Percentiles rank a stretch among this genome's conserved stretches.
Conservation (phyloP, 352 stramenopile species). For the Globisporangium heterothallicum region DNA sequence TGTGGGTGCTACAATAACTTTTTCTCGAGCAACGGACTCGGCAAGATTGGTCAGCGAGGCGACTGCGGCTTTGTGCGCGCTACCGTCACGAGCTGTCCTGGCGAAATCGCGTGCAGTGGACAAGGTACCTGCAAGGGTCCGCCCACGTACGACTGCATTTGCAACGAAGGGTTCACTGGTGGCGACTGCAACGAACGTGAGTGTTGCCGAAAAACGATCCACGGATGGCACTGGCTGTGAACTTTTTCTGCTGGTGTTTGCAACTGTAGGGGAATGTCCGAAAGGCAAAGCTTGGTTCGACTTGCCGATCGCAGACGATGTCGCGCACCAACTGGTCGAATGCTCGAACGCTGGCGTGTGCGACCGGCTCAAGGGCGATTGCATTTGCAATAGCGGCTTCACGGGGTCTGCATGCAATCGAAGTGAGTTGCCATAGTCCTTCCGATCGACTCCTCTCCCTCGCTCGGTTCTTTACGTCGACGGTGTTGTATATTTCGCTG, state of each 20-base stretch:
- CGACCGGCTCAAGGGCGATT: conserved; percentile 65
- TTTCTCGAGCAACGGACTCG: conserved; percentile 78
- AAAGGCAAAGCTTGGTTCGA: conserved; percentile 74
- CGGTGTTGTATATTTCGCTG: neutral
- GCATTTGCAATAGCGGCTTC: conserved; percentile 53
- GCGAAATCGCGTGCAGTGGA: conserved; percentile 69
- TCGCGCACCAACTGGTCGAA: conserved; percentile 51
- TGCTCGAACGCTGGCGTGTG: conserved; percentile 72
- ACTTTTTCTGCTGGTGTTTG: neutral
- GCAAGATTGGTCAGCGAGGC: conserved; percentile 74
- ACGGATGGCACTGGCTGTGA: neutral
- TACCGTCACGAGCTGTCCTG: conserved; percentile 59
- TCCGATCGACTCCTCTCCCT: too few relatives aligned
- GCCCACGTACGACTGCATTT: conserved; percentile 75
- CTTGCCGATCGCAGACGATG: conserved; percentile 34
- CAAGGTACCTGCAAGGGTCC: conserved; percentile 64
- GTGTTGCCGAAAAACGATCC: neutral
- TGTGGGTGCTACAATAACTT: conserved; percentile 86
- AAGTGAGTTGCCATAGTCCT: conserved; percentile 31
- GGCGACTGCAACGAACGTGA: conserved; percentile 65
- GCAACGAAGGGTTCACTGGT: conserved; percentile 68
- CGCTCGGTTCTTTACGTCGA: too few relatives aligned
- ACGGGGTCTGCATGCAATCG: conserved; percentile 70
- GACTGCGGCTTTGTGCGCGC: conserved; percentile 87
- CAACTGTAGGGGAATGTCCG: conserved; percentile 29